Conservation (phyloP, 78 protist genomes). For the Dictyostelium firmibasis region DNA sequence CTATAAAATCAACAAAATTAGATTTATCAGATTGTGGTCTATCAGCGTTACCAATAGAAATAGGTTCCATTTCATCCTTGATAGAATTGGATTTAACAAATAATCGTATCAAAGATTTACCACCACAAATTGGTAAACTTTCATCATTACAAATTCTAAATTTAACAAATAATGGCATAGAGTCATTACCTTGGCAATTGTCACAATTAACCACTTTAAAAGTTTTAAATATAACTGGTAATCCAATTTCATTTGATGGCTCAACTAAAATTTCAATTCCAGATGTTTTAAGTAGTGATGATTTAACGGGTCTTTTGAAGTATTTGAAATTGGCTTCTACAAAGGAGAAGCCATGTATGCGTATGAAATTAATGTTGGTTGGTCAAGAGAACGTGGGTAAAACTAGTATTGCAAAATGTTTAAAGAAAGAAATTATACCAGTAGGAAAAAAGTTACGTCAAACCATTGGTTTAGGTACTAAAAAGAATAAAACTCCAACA, state of each 20-base stretch:
- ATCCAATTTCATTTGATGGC: conserved; percentile 14
- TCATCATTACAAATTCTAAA: conserved; percentile 10
- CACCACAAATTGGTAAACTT: conserved; percentile 75
- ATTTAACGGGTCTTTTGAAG: conserved; percentile 1
- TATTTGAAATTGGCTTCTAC: neutral
- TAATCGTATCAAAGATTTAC: conserved; percentile 71
- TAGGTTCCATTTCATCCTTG: conserved; percentile 12
- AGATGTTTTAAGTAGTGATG: conserved; percentile 27
- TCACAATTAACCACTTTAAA: conserved; percentile 58
- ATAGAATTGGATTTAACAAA: conserved; percentile 43
- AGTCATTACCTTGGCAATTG: conserved; percentile 84
- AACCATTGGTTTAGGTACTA: conserved; percentile 29
- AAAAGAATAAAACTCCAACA: conserved; percentile 1
- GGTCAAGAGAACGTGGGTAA: conserved; percentile 85
- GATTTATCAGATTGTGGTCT: conserved; percentile 49
- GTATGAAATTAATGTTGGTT: conserved; percentile 78
- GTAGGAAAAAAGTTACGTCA: conserved; percentile 48
- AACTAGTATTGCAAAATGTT: conserved; percentile 75
- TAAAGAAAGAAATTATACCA: conserved; percentile 63
- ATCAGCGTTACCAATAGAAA: conserved; percentile 61
- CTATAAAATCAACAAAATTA: neutral
- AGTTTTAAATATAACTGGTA: conserved; percentile 39
- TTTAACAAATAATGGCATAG: conserved; percentile 45
- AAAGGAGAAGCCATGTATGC: conserved; percentile 45
- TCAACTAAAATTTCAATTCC: neutral